Conservation (phyloP, 352 stramenopile species). For the Phytophthora vignae region DNA sequence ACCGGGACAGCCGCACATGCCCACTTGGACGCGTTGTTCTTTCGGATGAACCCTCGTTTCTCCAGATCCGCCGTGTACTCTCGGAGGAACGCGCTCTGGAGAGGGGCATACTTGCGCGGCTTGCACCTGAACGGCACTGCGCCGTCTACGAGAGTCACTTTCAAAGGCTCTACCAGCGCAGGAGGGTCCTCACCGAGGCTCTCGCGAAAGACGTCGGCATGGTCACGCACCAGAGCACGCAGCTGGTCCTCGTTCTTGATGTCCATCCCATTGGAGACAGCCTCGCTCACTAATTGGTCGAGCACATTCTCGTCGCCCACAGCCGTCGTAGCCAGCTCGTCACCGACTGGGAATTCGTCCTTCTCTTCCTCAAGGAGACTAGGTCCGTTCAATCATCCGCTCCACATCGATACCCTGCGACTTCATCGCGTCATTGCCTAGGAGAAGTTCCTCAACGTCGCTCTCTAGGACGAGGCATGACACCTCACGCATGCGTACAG, state of each 20-base stretch:
- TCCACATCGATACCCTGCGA: not conserved
- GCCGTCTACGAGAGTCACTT: constrained; percentile 3
- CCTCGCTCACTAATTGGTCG: not conserved
- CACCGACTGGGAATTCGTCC: not conserved
- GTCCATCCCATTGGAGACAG: not conserved
- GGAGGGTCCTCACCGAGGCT: constrained; percentile 10
- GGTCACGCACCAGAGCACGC: not conserved
- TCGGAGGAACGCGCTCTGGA: constrained; percentile 12
- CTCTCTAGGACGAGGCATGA: not conserved
- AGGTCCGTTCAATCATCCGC: not conserved
- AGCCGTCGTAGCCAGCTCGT: not conserved
- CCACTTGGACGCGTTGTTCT: constrained; percentile 7
- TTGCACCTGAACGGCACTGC: constrained; percentile 9
- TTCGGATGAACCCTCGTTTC: constrained; percentile 4
- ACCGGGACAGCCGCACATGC: constrained; percentile 6
- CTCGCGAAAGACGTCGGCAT: not conserved
- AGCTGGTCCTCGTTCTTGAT: not conserved
- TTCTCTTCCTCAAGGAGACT: not conserved
- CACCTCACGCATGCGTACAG: not conserved
- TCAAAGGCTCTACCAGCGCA: constrained; percentile 9
- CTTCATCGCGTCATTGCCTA: not conserved
- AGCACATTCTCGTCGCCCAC: not conserved
- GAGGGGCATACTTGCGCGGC: constrained; percentile 9
- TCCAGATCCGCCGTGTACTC: constrained; percentile 10
- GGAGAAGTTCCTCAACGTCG: not conserved